Conservation (phyloP, 805 yeast species). For the Metschnikowia rubicola region DNA sequence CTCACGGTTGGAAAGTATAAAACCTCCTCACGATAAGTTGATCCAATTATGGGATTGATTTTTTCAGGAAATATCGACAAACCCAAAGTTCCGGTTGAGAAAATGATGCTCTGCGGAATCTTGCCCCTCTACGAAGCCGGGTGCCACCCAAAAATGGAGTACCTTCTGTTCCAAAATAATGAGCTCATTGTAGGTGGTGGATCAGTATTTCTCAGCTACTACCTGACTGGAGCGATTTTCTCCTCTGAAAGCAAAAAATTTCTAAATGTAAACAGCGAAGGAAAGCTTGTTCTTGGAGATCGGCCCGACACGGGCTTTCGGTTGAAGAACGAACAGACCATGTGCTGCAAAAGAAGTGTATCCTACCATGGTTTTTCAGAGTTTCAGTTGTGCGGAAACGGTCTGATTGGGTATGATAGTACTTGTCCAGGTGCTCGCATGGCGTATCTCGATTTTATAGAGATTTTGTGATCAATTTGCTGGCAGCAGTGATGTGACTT, state of each 20-base stretch:
- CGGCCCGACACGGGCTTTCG: slow-evolving; percentile 1
- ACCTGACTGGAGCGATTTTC: neutral
- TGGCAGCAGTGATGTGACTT: too few species aligned
- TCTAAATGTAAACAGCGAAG: neutral
- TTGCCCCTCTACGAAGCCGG: too few species aligned
- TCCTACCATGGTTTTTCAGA: neutral
- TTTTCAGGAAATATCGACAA: too few species aligned
- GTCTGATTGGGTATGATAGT: slow-evolving; percentile 1
- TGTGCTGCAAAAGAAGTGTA: neutral
- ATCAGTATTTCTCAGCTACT: neutral
- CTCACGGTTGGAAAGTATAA: too few species aligned
- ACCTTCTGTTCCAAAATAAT: neutral
- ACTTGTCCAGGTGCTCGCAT: neutral
- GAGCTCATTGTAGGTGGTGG: neutral
- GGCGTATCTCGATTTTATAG: too few species aligned
- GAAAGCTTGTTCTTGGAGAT: neutral
- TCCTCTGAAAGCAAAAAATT: neutral
- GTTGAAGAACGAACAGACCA: neutral
- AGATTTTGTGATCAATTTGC: too few species aligned
- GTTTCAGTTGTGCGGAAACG: slow-evolving; percentile 3
- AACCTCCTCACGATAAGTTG: too few species aligned
- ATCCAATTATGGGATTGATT: too few species aligned
- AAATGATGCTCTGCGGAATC: too few species aligned
- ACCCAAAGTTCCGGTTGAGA: too few species aligned
- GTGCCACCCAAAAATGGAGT: neutral